Base-by-base conservation (phyloP, 2,329 filamentous ascomycete species). In the Trichoderma atroviride region DNA sequence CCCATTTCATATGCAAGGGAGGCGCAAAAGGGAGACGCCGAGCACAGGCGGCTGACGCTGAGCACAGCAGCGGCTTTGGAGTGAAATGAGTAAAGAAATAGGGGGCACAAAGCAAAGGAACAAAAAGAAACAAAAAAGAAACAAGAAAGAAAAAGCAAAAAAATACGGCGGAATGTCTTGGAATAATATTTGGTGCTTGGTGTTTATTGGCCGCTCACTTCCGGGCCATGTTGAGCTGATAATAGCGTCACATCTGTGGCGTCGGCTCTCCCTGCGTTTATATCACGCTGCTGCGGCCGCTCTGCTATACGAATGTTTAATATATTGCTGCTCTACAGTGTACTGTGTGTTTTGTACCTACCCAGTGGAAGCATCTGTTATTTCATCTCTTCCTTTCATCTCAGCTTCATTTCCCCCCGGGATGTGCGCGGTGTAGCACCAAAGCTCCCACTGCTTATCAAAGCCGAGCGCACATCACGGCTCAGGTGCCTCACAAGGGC, bases 391-490 rank as follows among this genome's bases (percentile, higher is more conserved):
- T 14, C 16, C 33, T 35, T 63, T 35, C 24, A 27, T 19, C 3
- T 13, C 24, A 33, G 22, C 11, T 22, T 16, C 47, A 24, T 63
- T 63, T 22, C 33, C 33, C 33, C 33, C 13, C 13, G 61, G 40
- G 47, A 63, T 50, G 31, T 63, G 61, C 47, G 22, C 33, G 37
- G 37, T 5, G 50, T 63, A 50, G 31, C 59, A 62, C 61, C 50
- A 33, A 33, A 19, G 33, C 33, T 35, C 33, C 47, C 37, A 9
- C n/a, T 63, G 31, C 52, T 29, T 63, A 33, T 33, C 33, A 33
- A 50, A 50, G 47, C 47, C 22, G 47, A 50, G 11, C 47, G 22
- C 40, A n/a, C 40, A 43, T 19, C 37, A 10, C 40, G 40, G 40
- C 19, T 19, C 16, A 43, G 40, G 40, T n/a, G 19, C 40, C 40